Conservation (phyloP, 768 basidiomycete species). For the Phanerochaete carnosa region DNA sequence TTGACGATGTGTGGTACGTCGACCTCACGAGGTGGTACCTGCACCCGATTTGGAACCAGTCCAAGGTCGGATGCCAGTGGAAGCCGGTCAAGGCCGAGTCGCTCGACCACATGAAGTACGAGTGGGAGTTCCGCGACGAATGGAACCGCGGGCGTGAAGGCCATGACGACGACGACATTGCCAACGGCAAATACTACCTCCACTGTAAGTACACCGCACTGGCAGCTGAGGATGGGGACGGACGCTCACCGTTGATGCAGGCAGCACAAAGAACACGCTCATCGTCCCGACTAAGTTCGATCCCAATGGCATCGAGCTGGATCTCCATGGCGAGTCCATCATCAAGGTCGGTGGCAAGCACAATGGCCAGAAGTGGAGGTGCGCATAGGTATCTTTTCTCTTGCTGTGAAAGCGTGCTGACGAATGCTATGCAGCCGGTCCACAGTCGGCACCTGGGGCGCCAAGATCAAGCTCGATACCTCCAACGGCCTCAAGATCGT, state of each 20-base stretch:
- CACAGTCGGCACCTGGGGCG: neutral
- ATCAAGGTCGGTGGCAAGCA: neutral
- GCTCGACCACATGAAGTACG: neutral
- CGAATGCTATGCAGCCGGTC: neutral
- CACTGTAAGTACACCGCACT: neutral
- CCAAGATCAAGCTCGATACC: neutral
- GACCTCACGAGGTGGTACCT: slow-evolving; percentile 14
- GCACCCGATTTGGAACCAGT: slow-evolving; percentile 6
- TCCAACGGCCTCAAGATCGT: neutral
- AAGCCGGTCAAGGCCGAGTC: too few relatives aligned
- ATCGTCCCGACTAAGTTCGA: neutral
- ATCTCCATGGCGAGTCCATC: neutral
- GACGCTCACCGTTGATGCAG: neutral
- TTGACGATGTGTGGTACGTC: slow-evolving; percentile 14
- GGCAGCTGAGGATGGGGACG: neutral
- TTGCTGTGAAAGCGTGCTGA: neutral
- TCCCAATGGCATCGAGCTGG: neutral
- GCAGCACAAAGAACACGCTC: neutral
- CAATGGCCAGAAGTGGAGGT: neutral
- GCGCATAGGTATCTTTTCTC: neutral
- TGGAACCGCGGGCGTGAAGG: slow-evolving; percentile 14
- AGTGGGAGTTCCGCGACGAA: slow-evolving; percentile 17
- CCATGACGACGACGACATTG: neutral
- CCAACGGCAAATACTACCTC: neutral
- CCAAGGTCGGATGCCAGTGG: neutral